Percentiles rank a stretch among this genome's conserved stretches.
These are phyloP conservation scores for Dissoconium aciculare DNA, from an alignment of 2,329 filamentous ascomycete genomes.

Conservation along the genomic window DNA sequence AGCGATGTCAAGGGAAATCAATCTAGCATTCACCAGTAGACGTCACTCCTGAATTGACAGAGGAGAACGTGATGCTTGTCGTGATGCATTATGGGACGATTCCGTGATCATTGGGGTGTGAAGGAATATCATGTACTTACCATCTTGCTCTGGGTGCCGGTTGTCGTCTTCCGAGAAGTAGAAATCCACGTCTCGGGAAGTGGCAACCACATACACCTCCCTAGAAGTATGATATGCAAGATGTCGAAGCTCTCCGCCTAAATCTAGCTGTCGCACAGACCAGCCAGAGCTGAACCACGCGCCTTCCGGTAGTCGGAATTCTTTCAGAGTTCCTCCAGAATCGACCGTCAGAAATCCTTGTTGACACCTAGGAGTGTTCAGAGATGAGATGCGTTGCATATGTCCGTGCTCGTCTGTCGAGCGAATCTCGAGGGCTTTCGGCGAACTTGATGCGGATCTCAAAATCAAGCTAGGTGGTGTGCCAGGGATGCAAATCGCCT, in stretches of 20 bases:
- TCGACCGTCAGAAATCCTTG: conserved; percentile 56
- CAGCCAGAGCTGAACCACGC: conserved; percentile 64
- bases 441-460: conserved; percentile 62
- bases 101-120: too few relatives aligned
- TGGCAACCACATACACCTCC: conserved; percentile 62
- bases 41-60: conserved; percentile 12
- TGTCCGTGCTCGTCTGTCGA: conserved; percentile 1
- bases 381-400: conserved; percentile 43
- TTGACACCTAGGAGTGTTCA: conserved; percentile 64
- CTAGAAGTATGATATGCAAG: conserved; percentile 64
- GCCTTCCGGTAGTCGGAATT: conserved; percentile 54
- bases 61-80: conserved; percentile 15
- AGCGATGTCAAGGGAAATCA: conserved; percentile 8
- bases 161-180: conserved; percentile 76
- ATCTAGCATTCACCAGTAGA: conserved; percentile 17
- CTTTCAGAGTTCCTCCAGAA: conserved; percentile 49
- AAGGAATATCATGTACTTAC: conserved; percentile 23
- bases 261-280: conserved; percentile 53
- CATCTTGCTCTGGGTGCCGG: conserved; percentile 64
- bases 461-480: conserved; percentile 66
- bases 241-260: conserved; percentile 49
- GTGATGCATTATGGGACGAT: conserved; percentile 9
- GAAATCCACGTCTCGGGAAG: conserved; percentile 53
- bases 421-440: conserved; percentile 40
- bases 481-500: conserved; percentile 69